Percentiles rank a stretch among this genome's conserved stretches.
phyloP scores from a whole-genome alignment of 441 rosid genomes.

The Corymbia citriodora region DNA sequence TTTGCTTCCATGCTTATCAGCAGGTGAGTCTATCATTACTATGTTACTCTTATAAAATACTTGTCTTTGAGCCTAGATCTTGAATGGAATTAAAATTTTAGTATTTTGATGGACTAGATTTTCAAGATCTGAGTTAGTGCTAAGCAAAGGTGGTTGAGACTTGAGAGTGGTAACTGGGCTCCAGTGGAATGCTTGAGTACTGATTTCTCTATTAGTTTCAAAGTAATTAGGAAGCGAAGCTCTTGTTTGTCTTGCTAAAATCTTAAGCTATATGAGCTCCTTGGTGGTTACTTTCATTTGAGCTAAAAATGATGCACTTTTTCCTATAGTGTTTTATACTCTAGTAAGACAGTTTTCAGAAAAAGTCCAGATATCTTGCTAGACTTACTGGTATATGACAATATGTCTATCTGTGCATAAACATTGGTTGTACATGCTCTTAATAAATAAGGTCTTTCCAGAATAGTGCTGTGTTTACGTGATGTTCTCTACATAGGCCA shows the following conservation, averaged over 20 bases:
- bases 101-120: background rate
- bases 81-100: background rate
- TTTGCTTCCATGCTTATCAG: slow-evolving; percentile 97
- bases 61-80: background rate
- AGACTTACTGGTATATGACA: background rate
- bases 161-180: background rate
- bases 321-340: background rate
- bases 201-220: background rate
- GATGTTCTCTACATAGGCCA: background rate
- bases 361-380: background rate
- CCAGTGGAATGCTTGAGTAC: background rate
- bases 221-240: background rate
- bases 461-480: background rate
- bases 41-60: background rate
- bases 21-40: slow-evolving; percentile 43
- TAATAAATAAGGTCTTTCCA: background rate
- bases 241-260: background rate
- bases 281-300: background rate
- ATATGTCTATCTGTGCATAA: background rate
- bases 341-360: background rate
- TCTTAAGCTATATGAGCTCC: background rate
- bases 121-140: background rate
- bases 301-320: background rate
- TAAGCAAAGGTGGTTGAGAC: background rate
- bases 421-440: background rate